Evolutionary conservation across 1,139 yeast genomes (phyloP), one percentile per base, ranked within the genome.

Genomic region (Petasospora rhodanensis): DNA sequence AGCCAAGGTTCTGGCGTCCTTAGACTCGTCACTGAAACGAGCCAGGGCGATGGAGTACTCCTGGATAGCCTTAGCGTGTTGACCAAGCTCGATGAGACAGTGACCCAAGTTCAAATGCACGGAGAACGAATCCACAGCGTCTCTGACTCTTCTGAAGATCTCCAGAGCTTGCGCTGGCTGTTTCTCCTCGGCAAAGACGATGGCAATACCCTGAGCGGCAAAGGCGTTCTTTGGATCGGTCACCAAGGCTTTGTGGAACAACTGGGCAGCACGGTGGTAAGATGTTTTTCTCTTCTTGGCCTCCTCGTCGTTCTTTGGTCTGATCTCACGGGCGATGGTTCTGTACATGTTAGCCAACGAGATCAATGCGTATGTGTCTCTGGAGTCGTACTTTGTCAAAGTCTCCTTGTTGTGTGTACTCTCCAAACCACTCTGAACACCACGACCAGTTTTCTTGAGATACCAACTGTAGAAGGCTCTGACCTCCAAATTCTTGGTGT

Each of bases 191-290:
- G 95, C 94, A 58, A 86, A 83, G 9, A 89, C 77, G 35, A 91
- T 87, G 2, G 97, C 98, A 43, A 93, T 70, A 33, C 99, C 99
- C 59, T 91, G 98, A 1, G 98, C 98, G 3, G 97, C 99, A 62
- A 81, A 91, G 1, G 91, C 94, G 56, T 91, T 86, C 46, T 73
- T 69, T 6, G 91, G 75, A 60, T 91, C 98, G 22, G 87, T 66
- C 31, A 83, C 79, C 38, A 93, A 65, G 2, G 87, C 96, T 59
- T 91, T 91, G 49, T 87, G 83, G 56, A 79, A 91, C 37, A 89
- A 66, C 58, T 91, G 96, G 15, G 89, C 83, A 12, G 96, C 96
- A 59, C 95, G 76, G 31, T 80, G 68, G 54, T 82, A 89, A 38
- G 87, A 82, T 46, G 81, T 84, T 47, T 79, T 80, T 43, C 78